Base-by-base conservation (phyloP, 2,329 filamentous ascomycete species). In the Colletotrichum tabaci region DNA sequence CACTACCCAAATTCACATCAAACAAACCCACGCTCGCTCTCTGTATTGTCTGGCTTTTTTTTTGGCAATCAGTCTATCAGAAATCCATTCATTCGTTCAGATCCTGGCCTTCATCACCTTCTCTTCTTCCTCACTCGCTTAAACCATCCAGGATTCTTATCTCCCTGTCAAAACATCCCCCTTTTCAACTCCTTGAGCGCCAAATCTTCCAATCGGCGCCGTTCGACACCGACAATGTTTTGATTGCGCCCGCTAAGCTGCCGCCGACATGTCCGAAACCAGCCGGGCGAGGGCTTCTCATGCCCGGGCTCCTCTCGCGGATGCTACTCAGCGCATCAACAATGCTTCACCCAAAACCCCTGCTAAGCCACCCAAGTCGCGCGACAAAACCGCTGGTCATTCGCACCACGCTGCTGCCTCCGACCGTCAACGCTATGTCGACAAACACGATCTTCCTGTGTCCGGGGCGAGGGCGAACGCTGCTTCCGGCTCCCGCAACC, bases 241-340 rank as follows among this genome's bases (percentile, higher is more conserved):
- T 72, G 70, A 72, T 23, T 38, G 64, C 67, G 23, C 56, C 23
- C 38, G 10, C 21, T 10, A 56, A n/a, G 40, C 40, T 44, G 26
- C 16, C 35, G 40, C 50, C 44, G 67, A 67, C 42, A 74, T 74
- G 73, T 73, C 71, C 52, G 73, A 74, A 62, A 47, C 64, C 53
- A 56, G 52, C 49, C 67, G 67, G 30, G 56, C 44, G 62, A 66
- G 61, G 65, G 63, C 67, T 9, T 60, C 57, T 23, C 56, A 64
- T 40, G 64, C 73, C 72, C 83, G 83, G 67, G 76, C 80, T 63
- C 87, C 87, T 53, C 79, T 88, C 55, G 81, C 81, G 44, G 87
- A 88, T 77, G 84, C 85, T 26, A 83, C 82, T 35, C 81, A 84
- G 72, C 83, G 86, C 74, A 79, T 85, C 74, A 88, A 87, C 75